phyloP scores from a whole-genome alignment of 2,329 filamentous ascomycete genomes.

The Aspergillus pseudoviridinutans region DNA sequence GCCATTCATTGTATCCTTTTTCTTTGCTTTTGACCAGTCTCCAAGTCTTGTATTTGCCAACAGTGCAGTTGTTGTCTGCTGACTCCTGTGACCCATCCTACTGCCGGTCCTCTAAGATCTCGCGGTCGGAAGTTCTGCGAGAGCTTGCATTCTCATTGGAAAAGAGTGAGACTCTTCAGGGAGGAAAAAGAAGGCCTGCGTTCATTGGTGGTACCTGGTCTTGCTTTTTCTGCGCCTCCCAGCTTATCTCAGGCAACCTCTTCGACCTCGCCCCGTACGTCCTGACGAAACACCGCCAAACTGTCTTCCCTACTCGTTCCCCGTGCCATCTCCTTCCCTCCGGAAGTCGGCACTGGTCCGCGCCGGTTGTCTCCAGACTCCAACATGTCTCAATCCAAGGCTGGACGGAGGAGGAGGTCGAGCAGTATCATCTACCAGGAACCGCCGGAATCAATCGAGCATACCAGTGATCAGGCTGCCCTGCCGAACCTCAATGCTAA shows the following conservation, averaged over 20 bases:
- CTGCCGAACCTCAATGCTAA: slow-evolving; percentile 95
- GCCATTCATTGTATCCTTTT: neutral
- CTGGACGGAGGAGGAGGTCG: slow-evolving; percentile 81
- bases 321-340: slow-evolving; percentile 88
- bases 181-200: neutral
- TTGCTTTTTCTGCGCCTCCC: slow-evolving; percentile 26
- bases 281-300: slow-evolving; percentile 73
- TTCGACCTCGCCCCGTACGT: slow-evolving; percentile 18
- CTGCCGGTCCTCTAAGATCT: slow-evolving; percentile 4
- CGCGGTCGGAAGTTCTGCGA: neutral
- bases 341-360: slow-evolving; percentile 67
- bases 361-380: slow-evolving; percentile 55
- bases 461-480: slow-evolving; percentile 92
- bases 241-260: slow-evolving; percentile 17
- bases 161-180: neutral
- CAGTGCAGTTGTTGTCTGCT: neutral
- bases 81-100: slow-evolving; percentile 11
- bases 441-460: slow-evolving; percentile 92
- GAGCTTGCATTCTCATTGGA: neutral
- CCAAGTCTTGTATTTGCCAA: neutral
- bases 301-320: slow-evolving; percentile 89
- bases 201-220: slow-evolving; percentile 11
- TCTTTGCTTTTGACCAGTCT: neutral
- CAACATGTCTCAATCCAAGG: slow-evolving; percentile 60
- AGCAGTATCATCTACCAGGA: slow-evolving; percentile 99